These are phyloP conservation scores for Evernia prunastri DNA, from an alignment of 495 filamentous ascomycete genomes.

Conservation along the genomic window DNA sequence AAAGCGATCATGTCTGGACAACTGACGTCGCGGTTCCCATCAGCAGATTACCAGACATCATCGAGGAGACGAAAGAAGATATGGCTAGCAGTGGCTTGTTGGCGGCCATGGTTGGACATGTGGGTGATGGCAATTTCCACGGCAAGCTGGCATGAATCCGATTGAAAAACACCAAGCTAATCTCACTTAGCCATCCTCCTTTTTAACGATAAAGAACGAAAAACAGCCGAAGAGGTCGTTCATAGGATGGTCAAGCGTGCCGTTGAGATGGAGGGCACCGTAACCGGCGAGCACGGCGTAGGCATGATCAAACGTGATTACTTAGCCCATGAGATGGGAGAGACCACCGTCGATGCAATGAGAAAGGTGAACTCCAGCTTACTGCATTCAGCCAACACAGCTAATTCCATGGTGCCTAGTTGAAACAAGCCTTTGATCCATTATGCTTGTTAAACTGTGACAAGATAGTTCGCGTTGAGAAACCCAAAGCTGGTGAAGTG, in stretches of 20 bases:
- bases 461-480: slow-evolving; percentile 63
- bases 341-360: slow-evolving; percentile 71
- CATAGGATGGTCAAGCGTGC: slow-evolving; percentile 80
- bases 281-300: slow-evolving; percentile 78
- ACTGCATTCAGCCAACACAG: not conserved
- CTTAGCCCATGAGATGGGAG: slow-evolving; percentile 64
- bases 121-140: slow-evolving; percentile 82
- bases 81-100: slow-evolving; percentile 59
- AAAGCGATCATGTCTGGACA: slow-evolving; percentile 69
- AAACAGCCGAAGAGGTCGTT: slow-evolving; percentile 61
- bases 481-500: slow-evolving; percentile 22
- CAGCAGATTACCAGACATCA: slow-evolving; percentile 62
- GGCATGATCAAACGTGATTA: slow-evolving; percentile 80
- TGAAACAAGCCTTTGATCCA: slow-evolving; percentile 71
- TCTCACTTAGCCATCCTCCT: slow-evolving; percentile 54
- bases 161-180: slow-evolving; percentile 17
- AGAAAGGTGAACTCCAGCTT: slow-evolving; percentile 46
- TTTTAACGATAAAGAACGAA: slow-evolving; percentile 60
- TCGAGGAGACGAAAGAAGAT: slow-evolving; percentile 71
- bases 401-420: slow-evolving; percentile 9
- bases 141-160: slow-evolving; percentile 35
- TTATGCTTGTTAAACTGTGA: slow-evolving; percentile 73
- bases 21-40: slow-evolving; percentile 80
- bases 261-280: slow-evolving; percentile 75
- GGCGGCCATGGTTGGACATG: slow-evolving; percentile 72